A percentile compares a stretch with the other conserved stretches of the same genome.
These are phyloP conservation scores for Zizania latifolia DNA, from an alignment of 176 grass and related monocot genomes.

Conservation along the genomic window DNA sequence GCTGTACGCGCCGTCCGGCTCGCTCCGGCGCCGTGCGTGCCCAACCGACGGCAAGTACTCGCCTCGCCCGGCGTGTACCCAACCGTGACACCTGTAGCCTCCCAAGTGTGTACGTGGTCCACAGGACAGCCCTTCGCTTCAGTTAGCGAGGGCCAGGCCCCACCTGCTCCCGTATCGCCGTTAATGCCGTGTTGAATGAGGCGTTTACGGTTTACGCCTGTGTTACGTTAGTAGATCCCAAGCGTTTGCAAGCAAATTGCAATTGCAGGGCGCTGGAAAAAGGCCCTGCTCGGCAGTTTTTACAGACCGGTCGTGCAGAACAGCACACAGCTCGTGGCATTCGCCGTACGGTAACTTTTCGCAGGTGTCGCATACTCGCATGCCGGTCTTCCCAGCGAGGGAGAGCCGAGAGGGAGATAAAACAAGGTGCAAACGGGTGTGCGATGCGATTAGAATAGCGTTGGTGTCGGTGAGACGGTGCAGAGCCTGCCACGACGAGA, in stretches of 20 bases:
- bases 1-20: not conserved
- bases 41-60: not conserved
- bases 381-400: not conserved
- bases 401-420: not conserved
- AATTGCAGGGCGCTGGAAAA: not conserved
- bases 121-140: not conserved
- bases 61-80: not conserved
- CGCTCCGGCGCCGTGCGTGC: not conserved
- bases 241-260: too few species aligned
- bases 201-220: constrained; percentile 6
- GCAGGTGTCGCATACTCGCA: not conserved
- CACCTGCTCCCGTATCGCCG: not conserved
- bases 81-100: not conserved
- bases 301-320: not conserved
- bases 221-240: not conserved
- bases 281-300: constrained; percentile 8
- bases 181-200: constrained; percentile 17
- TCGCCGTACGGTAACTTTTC: not conserved
- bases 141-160: not conserved
- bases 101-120: not conserved
- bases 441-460: constrained; percentile 11
- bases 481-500: not conserved
- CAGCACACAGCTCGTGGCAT: not conserved
- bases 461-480: constrained; percentile 26
- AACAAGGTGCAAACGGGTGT: not conserved